Base-by-base conservation (phyloP, 257 asterid genomes). In the Capsicum pubescens region DNA sequence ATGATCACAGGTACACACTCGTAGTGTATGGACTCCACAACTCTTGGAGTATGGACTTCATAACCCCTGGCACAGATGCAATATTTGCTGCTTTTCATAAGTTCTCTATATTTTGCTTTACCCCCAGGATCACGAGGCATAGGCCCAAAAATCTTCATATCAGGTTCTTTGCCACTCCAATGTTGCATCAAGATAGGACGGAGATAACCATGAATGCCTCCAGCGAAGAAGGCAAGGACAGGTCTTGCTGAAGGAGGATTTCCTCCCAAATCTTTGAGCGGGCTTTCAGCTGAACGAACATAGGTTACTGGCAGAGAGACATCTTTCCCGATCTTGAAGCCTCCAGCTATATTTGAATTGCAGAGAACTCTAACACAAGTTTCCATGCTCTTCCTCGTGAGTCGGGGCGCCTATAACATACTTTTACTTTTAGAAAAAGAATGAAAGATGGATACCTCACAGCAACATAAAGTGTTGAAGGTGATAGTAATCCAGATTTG, bases 51-150 rank as follows among this genome's bases (percentile, higher is more conserved):
- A 89, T 91, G 92, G 42, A 90, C 97, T 87, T 92, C 91, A 68
- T 90, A 90, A 1, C 97, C 97, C 84, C 83, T 91, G 1, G 93
- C 93, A 80, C 94, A 92, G 5, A 92, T 91, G 88, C 97, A 92
- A 67, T 89, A 92, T 78, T 84, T 90, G 83, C 94, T 92, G 85
- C 91, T 86, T 85, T 89, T 92, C 94, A 91, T 90, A 9, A 88
- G 88, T 84, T 88, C 87, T 66, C 93, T 88, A 83, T 93, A 91
- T 84, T 64, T 87, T 68, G 90, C 90, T 86, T 89, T 91, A 60
- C 95, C 88, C 82, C 88, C 90, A 54, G 78, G 13, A 69, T 90
- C 94, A 52, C 92, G 94, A 58, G 91, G 88, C 89, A 92, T 83
- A 1, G 90, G 91, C 71, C 93, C 93, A 14, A 87, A 44, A 48